phyloP scores from a whole-genome alignment of 257 asterid species.

The Solanum appendiculatum region DNA sequence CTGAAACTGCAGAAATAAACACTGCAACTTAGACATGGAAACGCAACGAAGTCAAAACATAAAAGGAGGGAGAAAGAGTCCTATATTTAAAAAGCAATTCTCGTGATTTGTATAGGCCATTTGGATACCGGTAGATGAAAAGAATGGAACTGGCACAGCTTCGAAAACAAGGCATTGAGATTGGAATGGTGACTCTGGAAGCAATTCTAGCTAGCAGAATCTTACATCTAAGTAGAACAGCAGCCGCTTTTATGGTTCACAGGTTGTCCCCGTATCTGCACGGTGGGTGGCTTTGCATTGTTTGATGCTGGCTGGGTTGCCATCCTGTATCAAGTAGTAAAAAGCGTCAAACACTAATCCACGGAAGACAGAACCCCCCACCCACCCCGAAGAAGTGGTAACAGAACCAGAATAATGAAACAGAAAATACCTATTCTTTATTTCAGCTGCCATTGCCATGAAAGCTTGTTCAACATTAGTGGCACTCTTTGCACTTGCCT shows the following conservation, averaged over 20 bases:
- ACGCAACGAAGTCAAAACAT: background rate
- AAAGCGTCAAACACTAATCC: background rate
- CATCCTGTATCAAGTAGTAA: conserved; percentile 37
- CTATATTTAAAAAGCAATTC: background rate
- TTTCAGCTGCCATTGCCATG: conserved; percentile 79
- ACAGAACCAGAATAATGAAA: background rate
- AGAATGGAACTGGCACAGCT: conserved; percentile 22
- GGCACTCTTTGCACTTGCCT: conserved; percentile 72
- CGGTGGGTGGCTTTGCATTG: conserved; percentile 56
- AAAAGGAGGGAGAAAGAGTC: conserved; percentile 6
- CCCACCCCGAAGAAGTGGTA: background rate
- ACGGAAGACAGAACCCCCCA: background rate
- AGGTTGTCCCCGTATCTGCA: conserved; percentile 76
- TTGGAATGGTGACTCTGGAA: background rate
- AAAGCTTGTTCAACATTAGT: conserved; percentile 73
- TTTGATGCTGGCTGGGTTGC: conserved; percentile 55
- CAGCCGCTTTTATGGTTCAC: conserved; percentile 68
- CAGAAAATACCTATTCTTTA: conserved; percentile 51
- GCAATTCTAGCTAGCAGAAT: background rate
- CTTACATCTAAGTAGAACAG: conserved; percentile 32
- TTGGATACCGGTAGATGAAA: conserved; percentile 11
- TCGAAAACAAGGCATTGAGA: background rate
- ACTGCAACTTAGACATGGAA: background rate
- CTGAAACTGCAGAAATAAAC: background rate
- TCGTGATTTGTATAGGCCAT: conserved; percentile 25